These are phyloP conservation scores for Paspalum vaginatum DNA, from an alignment of 176 grass and related monocot genomes.

Conservation along the genomic window DNA sequence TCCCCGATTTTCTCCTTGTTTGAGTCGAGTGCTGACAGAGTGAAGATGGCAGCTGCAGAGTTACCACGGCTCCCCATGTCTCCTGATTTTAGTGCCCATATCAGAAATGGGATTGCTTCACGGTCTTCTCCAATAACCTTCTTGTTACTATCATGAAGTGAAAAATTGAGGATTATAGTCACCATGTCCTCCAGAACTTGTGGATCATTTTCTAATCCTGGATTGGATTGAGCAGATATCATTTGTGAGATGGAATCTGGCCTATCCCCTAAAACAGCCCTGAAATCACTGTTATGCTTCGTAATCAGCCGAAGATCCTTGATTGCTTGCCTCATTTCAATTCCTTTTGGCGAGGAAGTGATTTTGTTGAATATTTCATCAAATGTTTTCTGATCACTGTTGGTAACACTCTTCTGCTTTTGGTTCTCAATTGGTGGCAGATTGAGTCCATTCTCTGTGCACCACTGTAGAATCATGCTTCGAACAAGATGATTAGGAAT, in stretches of 20 bases:
- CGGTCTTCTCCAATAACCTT: slow-evolving; percentile 72
- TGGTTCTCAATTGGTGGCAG: slow-evolving; percentile 45
- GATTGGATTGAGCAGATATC: slow-evolving; percentile 53
- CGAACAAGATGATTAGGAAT: slow-evolving; percentile 64
- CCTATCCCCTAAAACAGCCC: slow-evolving; percentile 71
- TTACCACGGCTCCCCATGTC: slow-evolving; percentile 77
- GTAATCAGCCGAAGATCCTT: slow-evolving; percentile 70
- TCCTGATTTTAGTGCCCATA: slow-evolving; percentile 60
- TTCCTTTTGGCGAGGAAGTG: slow-evolving; percentile 46
- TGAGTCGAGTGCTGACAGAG: slow-evolving; percentile 74
- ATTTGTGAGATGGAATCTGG: slow-evolving; percentile 64
- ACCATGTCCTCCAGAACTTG: slow-evolving; percentile 78
- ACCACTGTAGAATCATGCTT: slow-evolving; percentile 75
- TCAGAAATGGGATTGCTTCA: slow-evolving; percentile 64
- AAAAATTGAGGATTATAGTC: slow-evolving; percentile 84
- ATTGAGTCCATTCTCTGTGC: slow-evolving; percentile 53
- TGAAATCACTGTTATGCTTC: slow-evolving; percentile 68
- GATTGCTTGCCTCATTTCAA: slow-evolving; percentile 63
- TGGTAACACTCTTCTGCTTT: slow-evolving; percentile 43
- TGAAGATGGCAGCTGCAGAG: slow-evolving; percentile 79
- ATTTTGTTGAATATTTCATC: slow-evolving; percentile 64
- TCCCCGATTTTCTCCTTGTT: slow-evolving; percentile 77
- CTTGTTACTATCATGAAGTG: slow-evolving; percentile 87
- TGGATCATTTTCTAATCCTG: slow-evolving; percentile 57
- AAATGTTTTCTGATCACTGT: slow-evolving; percentile 56